A percentile compares a stretch with the other conserved stretches of the same genome.
Evolutionary conservation across 805 yeast genomes (phyloP).

Genomic region (Kazachstania taianensis): DNA sequence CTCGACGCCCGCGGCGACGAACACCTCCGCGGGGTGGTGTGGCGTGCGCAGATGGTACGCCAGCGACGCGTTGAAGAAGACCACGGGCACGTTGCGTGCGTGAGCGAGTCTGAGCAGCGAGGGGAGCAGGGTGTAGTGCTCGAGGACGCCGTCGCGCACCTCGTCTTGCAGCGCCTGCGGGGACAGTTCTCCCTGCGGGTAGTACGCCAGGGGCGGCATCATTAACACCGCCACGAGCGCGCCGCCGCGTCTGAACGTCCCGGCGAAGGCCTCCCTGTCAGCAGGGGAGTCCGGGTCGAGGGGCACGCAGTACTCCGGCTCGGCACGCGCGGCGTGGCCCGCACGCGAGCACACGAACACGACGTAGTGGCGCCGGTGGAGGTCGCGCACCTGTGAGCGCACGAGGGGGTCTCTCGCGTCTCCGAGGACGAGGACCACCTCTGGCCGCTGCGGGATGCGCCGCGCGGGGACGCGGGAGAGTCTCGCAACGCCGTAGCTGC

Average conservation of each 20-base stretch:
- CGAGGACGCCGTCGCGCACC: constrained; percentile 18
- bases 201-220: constrained; percentile 27
- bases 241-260: constrained; percentile 8
- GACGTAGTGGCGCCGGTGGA: constrained; percentile 26
- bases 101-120: constrained; percentile 18
- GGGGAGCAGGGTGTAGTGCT: constrained; percentile 15
- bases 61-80: constrained; percentile 24
- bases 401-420: constrained; percentile 29
- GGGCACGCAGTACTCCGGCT: constrained; percentile 21
- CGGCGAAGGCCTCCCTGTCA: constrained; percentile 16
- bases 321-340: constrained; percentile 17
- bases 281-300: constrained; percentile 17
- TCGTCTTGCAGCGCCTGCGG: constrained; percentile 16
- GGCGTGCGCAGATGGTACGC: constrained; percentile 17
- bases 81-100: constrained; percentile 14
- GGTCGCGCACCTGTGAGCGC: constrained; percentile 28
- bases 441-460: too few relatives aligned
- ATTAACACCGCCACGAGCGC: constrained; percentile 20
- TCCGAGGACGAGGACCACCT: constrained; percentile 23
- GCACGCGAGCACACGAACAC: constrained; percentile 26
- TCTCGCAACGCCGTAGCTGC: too few relatives aligned
- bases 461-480: too few relatives aligned
- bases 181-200: constrained; percentile 22
- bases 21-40: constrained; percentile 22
- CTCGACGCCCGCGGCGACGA: constrained; percentile 21